These are phyloP conservation scores for Sphenostylis stenocarpa DNA, from an alignment of 306 rosid genomes.

Conservation along the genomic window DNA sequence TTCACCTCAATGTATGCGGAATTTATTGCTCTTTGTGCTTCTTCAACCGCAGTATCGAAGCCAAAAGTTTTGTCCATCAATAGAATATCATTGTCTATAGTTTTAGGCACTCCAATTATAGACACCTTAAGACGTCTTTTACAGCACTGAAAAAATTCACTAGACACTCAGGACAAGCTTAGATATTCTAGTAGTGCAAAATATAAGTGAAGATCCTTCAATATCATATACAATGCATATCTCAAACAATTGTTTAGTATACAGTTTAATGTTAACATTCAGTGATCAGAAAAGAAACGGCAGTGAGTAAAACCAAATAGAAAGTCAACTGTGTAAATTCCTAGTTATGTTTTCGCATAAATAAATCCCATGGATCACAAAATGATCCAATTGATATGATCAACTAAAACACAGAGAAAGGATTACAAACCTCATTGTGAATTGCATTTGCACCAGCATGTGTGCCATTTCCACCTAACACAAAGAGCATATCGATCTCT, in stretches of 20 bases:
- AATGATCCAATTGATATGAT: conserved; percentile 19
- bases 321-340: not conserved
- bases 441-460: conserved; percentile 98
- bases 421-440: conserved; percentile 77
- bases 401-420: conserved; percentile 19
- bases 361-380: conserved; percentile 9
- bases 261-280: not conserved
- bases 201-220: not conserved
- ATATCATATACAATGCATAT: conserved; percentile 5
- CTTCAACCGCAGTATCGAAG: conserved; percentile 98
- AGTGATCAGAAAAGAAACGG: not conserved
- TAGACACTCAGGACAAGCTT: not conserved
- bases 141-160: conserved; percentile 56
- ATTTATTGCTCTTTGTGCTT: conserved; percentile 94
- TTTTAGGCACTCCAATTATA: conserved; percentile 94
- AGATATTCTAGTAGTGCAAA: conserved; percentile 11
- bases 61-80: conserved; percentile 99
- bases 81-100: conserved; percentile 91
- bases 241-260: not conserved
- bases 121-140: conserved; percentile 69
- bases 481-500: conserved; percentile 94
- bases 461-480: conserved; percentile 97
- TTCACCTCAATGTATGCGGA: conserved; percentile 93
- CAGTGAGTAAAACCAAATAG: not conserved
- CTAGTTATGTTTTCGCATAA: not conserved